Evolutionary conservation across 768 basidiomycete species (phyloP), one percentile per base, ranked within the genome.

Genomic region (Lactarius vividus): DNA sequence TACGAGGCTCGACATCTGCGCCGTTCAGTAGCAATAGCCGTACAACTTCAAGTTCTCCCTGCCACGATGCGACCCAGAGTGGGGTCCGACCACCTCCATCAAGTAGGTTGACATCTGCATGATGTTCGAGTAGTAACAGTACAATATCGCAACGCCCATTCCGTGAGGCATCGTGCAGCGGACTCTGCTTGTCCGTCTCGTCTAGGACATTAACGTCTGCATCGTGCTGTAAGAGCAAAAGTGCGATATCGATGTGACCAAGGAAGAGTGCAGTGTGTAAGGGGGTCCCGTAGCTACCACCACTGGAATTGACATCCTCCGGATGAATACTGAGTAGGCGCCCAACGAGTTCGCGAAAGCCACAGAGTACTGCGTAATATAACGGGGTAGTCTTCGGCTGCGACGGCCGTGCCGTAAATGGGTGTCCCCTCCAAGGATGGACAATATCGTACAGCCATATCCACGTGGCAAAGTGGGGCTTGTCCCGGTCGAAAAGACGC

Each of bases 41-140:
- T 39, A 13, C 37, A 5, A 39, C 37, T 39, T 39, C 37, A 13
- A 39, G 16, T 40, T 40, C 39, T n/a, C n/a, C 44, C n/a, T 23
- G 6, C n/a, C 9, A 8, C 9, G 44, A 46, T 5, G 44, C 44
- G 3, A 10, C 2, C 44, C n/a, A n/a, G 0, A 46, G 44, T 9
- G 44, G n/a, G n/a, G n/a, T 0, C 4, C 10, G 3, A 11, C 5
- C 2, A n/a, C 23, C n/a, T 0, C 3, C 10, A 10, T 11, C 1
- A 3, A 8, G 8, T 0, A 46, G 20, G 10, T 46, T 46, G n/a
- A 46, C 10, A 46, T 46, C 44, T 9, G 44, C 44, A 1, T 46
- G 44, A 10, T 46, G 44, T 3, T 46, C n/a, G n/a, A 46, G 44
- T 4, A 46, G 44, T 46, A 46, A 46, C n/a, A 11, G 44, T 10